Base-by-base conservation (phyloP, 257 asterid species). In the Mentha longifolia region DNA sequence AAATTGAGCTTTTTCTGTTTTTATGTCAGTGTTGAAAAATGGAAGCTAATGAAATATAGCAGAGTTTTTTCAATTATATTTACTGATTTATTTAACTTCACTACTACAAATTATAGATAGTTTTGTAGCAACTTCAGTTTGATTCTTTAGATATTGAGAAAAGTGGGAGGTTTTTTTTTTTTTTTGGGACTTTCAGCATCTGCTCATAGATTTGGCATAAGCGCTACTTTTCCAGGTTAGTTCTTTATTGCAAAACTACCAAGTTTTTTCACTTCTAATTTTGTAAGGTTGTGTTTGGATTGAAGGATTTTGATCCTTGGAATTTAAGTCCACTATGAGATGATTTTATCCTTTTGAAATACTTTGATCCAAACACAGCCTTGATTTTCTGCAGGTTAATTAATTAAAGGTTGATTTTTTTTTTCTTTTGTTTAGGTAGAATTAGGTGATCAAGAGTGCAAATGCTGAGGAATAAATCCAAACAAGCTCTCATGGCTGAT, bases 401-500 rank as follows among this genome's bases (percentile, higher is more conserved):
- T 3, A 59, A 7, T 59, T 9, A 9, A 12, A 56, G 25, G 22
- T 8, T 52, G 1, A 28, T 2, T 1, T 54, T 0, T 51, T 16
- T 51, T 51, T 51, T 9, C 0, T 51, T 51, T 7, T 7, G 5
- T 9, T 20, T 20, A 54, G 33, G 33, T 54, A 54, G 59, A 20
- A 22, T 54, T 20, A 1, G 59, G 9, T 61, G 49, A 61, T 39
- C 14, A 5, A 2, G 0, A 5, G 45, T 19, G 33, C 37, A 54
- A 68, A 83, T 87, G 92, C 77, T 82, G 84, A 87, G 92, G 78
- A 92, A 81, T 61, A 89, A 89, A 88, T 90, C 97, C 80, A 88
- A 89, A 69, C 89, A 86, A 80, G 81, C 88, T 39, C 71, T 78
- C 12, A 86, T 89, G 95, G 80, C 92, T 65, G 95, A 89, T 74